Evolutionary conservation across 169 alveolate species (phyloP), one percentile per base, ranked within the genome.

Genomic region (Haemoproteus tartakovskyi): DNA sequence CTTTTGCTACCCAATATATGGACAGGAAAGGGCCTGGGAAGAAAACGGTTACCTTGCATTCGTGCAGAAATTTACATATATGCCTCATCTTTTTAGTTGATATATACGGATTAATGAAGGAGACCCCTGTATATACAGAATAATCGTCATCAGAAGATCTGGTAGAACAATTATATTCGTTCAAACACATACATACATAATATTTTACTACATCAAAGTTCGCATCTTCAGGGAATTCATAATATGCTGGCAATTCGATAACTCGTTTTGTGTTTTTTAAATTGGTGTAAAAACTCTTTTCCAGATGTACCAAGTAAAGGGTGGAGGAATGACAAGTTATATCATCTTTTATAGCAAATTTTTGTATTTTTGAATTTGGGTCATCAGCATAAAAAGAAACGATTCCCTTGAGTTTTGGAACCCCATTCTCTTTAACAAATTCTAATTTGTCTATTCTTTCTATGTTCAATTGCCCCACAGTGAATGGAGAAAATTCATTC

Each of bases 151-250:
- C 33, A 37, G 33, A 36, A 36, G 51, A 19, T 21, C 40, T 38
- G 4, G 37, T 41, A 19, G 38, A 41, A 40, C 82, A 67, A 5
- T 12, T 52, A 41, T 67, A 27, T 52, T 43, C 74, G 16, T 22
- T 21, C n/a, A 70, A 67, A 26, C 82, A 67, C 82, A 67, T 67
- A 30, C 82, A 67, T 24, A 67, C 1, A 46, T 67, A 67, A 46
- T 67, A 67, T 38, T 27, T 38, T 33, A 21, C 26, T 67, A 54
- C 56, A 54, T 67, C 45, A 54, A 67, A 67, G 16, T 24, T 67
- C 22, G n/a, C 22, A 2, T 30, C 11, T 5, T 40, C 8, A 21
- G 12, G 2, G 40, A 14, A 48, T 63, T 48, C 56, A 50, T 63
- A 63, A 19, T n/a, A 12, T 50, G 52, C 33, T 47, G 33, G 26